Base-by-base conservation (phyloP, 768 basidiomycete genomes). In the Pulveroboletus ravenelii region DNA sequence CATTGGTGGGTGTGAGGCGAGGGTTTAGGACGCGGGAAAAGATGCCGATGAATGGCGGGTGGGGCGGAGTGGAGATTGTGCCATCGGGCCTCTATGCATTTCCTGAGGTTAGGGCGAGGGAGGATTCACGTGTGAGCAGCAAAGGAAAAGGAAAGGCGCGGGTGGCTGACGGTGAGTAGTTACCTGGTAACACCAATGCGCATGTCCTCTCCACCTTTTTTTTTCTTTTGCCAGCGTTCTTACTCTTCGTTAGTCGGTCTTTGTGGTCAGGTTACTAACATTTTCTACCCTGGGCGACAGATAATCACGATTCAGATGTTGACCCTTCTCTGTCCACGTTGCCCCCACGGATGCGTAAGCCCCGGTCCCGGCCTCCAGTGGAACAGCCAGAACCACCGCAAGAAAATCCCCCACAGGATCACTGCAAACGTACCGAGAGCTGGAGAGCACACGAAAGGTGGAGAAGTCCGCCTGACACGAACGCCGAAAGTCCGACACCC, bases 271-370 rank as follows among this genome's bases (percentile, higher is more conserved):
- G 10, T 41, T 27, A n/a, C 53, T 56, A 0, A 52, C 34, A 10
- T 52, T 40, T 38, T 39, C 39, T 29, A 5, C n/a, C 3, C 17
- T 41, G 34, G 23, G 10, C 35, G 45, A 10, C 36, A 58, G 60
- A 45, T 35, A 30, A 44, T 4, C 31, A 45, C 13, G 51, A 50
- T 32, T 54, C 59, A 51, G 58, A 62, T 6, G 49, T 60, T 3
- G 59, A 56, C 3, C 47, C 53, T 31, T 50, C 51, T 9, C 29
- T 42, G 13, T 48, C 54, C 10, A 34, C 65, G 43, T 72, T 85
- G 57, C 84, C 84, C 6, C 83, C 84, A 4, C 81, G 81, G 65
- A 78, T 86, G 78, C 72, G 84, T 35, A 86, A 82, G 54, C 54
- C 54, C 3, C 72, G 73, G 74, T 59, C 66, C 20, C 65, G 61